Base-by-base conservation (phyloP, 768 basidiomycete genomes). In the Lentinula sp. region DNA sequence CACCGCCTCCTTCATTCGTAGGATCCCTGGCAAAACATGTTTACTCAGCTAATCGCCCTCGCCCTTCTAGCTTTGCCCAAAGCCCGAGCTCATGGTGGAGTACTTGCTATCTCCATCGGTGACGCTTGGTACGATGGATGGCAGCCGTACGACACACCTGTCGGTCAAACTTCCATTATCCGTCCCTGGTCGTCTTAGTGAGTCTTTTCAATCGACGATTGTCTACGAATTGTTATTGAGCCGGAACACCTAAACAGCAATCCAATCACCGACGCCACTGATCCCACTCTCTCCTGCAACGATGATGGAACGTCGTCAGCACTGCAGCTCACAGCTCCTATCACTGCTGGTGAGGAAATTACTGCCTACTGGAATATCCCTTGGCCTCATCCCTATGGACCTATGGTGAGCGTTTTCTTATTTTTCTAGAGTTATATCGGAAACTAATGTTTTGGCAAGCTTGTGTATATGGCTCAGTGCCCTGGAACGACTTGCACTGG, bases 131-230 rank as follows among this genome's bases (percentile, higher is more conserved):
- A 79, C 68, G 62, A 71, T 23, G 79, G 79, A 13, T 79, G 74
- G 74, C 52, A 63, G 33, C 75, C 79, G n/a, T 81, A 81, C 67
- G 77, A 81, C 67, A 67, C 72, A 6, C 74, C 77, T 9, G 65
- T 63, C 9, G 78, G 78, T 4, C 79, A 79, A 67, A 74, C 76
- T 5, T 60, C 66, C 28, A 81, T 81, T 54, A 71, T 79, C 59
- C 71, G 79, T 32, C 78, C 77, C 15, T 81, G 79, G 79, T 63
- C 74, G 2, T 71, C 73, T 36, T 81, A 77, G 79, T 81, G 61
- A 45, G 74, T 68, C 13, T 2, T 39, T 23, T 41, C 46, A 35
- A n/a, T 2, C 32, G 41, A 16, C 10, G 28, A 28, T 28, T 18
- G 43, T 28, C 54, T 43, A 10, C 32, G 16, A 28, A 4, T 10